A percentile compares a stretch with the other conserved stretches of the same genome.
Conservation (phyloP, 1,284 basidiomycete genomes). For the Cystobasidium slooffiae region DNA sequence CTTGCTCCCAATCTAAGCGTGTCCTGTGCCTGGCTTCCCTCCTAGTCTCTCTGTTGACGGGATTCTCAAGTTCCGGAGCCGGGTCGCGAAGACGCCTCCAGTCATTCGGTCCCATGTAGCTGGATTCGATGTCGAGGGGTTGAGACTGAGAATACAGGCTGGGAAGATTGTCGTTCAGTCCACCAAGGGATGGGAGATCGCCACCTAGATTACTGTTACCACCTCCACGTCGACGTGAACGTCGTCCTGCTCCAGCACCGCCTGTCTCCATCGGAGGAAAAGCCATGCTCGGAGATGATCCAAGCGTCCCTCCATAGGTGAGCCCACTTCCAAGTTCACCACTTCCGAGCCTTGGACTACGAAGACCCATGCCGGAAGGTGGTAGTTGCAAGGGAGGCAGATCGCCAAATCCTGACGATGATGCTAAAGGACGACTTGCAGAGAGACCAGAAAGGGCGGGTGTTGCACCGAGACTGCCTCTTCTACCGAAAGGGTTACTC, state of each 20-base stretch:
- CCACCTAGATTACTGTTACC: no score
- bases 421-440: background rate
- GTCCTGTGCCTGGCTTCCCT: conserved; percentile 4
- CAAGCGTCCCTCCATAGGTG: no score
- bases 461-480: background rate
- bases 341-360: conserved; percentile 4
- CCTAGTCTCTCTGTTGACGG: background rate
- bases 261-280: background rate
- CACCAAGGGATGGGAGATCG: no score
- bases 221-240: no score
- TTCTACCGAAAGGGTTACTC: background rate
- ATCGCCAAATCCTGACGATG: background rate
- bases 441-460: background rate
- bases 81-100: background rate
- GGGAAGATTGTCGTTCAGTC: background rate
- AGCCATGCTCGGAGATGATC: no score
- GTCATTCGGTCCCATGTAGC: background rate
- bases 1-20: background rate
- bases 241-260: background rate
- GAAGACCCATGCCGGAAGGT: background rate
- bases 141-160: conserved; percentile 6
- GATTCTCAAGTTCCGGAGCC: background rate
- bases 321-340: background rate
- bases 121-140: background rate
- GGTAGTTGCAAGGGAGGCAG: background rate